These are phyloP conservation scores for Fraxinus anomala DNA, from an alignment of 257 asterid genomes.

Conservation along the genomic window DNA sequence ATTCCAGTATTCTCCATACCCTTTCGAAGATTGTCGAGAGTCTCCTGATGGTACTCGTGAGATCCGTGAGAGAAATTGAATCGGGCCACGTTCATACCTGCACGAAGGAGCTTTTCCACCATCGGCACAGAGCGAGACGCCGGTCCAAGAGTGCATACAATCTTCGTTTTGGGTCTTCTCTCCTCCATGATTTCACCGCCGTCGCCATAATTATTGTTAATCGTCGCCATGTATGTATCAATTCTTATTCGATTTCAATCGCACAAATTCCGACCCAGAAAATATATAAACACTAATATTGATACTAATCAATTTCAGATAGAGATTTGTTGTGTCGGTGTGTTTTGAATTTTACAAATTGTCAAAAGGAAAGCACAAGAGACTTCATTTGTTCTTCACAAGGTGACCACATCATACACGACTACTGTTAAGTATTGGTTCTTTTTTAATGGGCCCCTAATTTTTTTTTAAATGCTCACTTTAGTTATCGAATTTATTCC, in stretches of 20 bases:
- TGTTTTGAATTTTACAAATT: not conserved
- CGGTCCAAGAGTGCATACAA: conserved; percentile 77
- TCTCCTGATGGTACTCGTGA: conserved; percentile 73
- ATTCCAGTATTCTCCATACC: conserved; percentile 75
- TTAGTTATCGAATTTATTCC: not conserved
- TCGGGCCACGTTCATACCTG: conserved; percentile 78
- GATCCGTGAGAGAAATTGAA: conserved; percentile 81
- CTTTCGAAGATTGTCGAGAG: conserved; percentile 64
- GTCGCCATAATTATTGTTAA: conserved; percentile 18
- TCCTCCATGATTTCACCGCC: conserved; percentile 13
- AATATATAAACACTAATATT: not conserved
- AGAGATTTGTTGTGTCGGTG: not conserved
- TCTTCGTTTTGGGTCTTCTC: conserved; percentile 67
- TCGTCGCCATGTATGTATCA: not conserved
- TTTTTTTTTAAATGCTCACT: not conserved
- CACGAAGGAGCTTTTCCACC: conserved; percentile 68
- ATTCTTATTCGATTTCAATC: not conserved
- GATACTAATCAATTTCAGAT: not conserved
- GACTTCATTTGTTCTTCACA: not conserved
- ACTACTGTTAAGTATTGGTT: not conserved
- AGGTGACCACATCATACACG: not conserved
- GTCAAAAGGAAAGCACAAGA: not conserved
- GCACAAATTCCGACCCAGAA: not conserved
- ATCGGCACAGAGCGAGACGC: conserved; percentile 68
- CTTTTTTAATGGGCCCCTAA: not conserved